Base-by-base conservation (phyloP, 2,329 filamentous ascomycete genomes). In the Sporothrix pallida region DNA sequence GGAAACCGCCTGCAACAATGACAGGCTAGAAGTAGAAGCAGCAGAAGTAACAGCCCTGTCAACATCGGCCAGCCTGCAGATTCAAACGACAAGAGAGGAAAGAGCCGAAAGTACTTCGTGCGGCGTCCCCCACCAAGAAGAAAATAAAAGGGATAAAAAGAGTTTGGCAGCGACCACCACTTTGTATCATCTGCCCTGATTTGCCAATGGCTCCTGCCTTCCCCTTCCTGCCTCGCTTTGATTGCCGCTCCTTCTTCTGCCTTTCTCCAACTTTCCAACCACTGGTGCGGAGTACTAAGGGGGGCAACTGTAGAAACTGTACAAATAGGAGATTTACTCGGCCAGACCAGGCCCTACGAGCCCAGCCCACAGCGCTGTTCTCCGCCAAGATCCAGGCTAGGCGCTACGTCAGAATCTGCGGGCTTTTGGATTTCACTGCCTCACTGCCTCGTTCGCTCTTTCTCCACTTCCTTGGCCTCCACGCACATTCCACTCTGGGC, bases 141-240 rank as follows among this genome's bases (percentile, higher is more conserved):
- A 6, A 37, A 37, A 37, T 37, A 37, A 37, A 37, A 7, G 31
- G 31, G 31, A 37, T 26, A 37, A 37, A 37, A 37, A 37, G 31
- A 37, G 7, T 37, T 52, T 48, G 54, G 52, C 52, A 52, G 12
- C 46, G 37, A 46, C 26, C 58, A 52, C 70, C 60, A 58, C 71
- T 46, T n/a, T 48, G 54, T 31, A 42, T 15, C 17, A 6, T 42
- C n/a, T 58, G 69, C 37, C 54, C 52, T 67, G 71, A 72, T 67
- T 72, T 72, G 71, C 62, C 68, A 71, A 65, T 69, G 63, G 71
- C 52, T 60, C 44, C 63, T 67, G 42, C 62, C 48, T n/a, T n/a
- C 48, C 48, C 48, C 15, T 52, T 37, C 13, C 3, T 52, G 48
- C 48, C 48, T 52, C 48, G 15, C 48, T 42, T 65, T 42, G 62